A percentile compares a stretch with the other conserved stretches of the same genome.
Conservation (phyloP, 2,329 filamentous ascomycete genomes). For the Calonectria henricotiae region DNA sequence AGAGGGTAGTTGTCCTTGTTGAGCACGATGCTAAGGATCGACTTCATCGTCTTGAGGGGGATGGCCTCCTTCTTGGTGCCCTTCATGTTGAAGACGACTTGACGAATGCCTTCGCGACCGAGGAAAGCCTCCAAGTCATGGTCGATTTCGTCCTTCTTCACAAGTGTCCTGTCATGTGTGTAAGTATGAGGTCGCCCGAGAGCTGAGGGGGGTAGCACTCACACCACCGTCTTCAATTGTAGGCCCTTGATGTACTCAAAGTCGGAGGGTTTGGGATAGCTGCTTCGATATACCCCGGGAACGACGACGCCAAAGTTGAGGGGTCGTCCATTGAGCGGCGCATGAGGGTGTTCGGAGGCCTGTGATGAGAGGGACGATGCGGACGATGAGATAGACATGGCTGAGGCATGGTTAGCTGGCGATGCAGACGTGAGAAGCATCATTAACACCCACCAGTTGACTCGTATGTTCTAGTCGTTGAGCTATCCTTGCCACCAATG, state of each 20-base stretch:
- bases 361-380: slow-evolving; percentile 38
- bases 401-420: slow-evolving; percentile 39
- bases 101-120: slow-evolving; percentile 76
- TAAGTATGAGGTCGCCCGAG: slow-evolving; percentile 35
- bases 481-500: slow-evolving; percentile 38
- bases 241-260: slow-evolving; percentile 79
- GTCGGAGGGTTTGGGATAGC: slow-evolving; percentile 82
- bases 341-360: slow-evolving; percentile 43
- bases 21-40: slow-evolving; percentile 81
- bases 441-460: slow-evolving; percentile 41
- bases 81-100: slow-evolving; percentile 83
- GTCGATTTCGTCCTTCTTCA: slow-evolving; percentile 73
- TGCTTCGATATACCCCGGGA: slow-evolving; percentile 84
- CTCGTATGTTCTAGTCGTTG: slow-evolving; percentile 41
- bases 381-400: slow-evolving; percentile 42
- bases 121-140: slow-evolving; percentile 76
- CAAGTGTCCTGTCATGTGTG: slow-evolving; percentile 68
- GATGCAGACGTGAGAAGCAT: neutral
- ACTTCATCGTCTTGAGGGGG: slow-evolving; percentile 76
- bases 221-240: slow-evolving; percentile 86
- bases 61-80: slow-evolving; percentile 90
- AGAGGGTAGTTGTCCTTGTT: slow-evolving; percentile 84
- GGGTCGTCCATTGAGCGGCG: slow-evolving; percentile 62
- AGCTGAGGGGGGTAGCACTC: slow-evolving; percentile 56
- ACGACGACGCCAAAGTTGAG: slow-evolving; percentile 84